phyloP scores from a whole-genome alignment of 2,329 filamentous ascomycete species.

The Fusarium goolgardi region DNA sequence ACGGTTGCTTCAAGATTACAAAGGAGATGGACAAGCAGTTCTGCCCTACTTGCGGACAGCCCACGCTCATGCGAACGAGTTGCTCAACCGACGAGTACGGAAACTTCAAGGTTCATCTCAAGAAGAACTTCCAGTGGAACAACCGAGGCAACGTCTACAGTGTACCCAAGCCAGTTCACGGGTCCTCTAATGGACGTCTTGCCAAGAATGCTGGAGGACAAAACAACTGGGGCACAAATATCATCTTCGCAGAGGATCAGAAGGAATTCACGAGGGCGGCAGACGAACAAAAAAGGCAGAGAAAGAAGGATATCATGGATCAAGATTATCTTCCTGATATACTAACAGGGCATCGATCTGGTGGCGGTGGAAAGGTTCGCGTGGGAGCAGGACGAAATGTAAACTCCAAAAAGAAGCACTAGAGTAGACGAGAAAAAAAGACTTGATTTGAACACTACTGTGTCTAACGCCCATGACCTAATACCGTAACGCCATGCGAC shows the following conservation, averaged over 20 bases:
- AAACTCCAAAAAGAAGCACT: slow-evolving; percentile 78
- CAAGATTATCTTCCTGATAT: slow-evolving; percentile 91
- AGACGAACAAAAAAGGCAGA: slow-evolving; percentile 72
- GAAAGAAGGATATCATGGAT: slow-evolving; percentile 90
- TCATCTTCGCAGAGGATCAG: slow-evolving; percentile 94
- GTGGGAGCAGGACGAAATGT: slow-evolving; percentile 89
- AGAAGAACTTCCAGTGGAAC: slow-evolving; percentile 97
- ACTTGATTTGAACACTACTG: slow-evolving; percentile 31
- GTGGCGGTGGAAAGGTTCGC: slow-evolving; percentile 73
- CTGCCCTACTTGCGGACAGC: slow-evolving; percentile 89
- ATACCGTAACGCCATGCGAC: slow-evolving; percentile 36
- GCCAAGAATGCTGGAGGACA: slow-evolving; percentile 79
- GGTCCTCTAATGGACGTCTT: slow-evolving; percentile 81
- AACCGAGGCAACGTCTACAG: slow-evolving; percentile 92
- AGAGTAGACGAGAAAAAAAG: slow-evolving; percentile 34
- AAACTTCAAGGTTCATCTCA: slow-evolving; percentile 85
- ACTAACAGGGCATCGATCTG: slow-evolving; percentile 79
- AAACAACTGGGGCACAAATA: slow-evolving; percentile 83
- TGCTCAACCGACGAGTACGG: slow-evolving; percentile 87
- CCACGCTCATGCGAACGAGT: slow-evolving; percentile 84
- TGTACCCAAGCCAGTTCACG: slow-evolving; percentile 88
- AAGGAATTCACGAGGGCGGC: slow-evolving; percentile 83
- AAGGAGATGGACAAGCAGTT: slow-evolving; percentile 91
- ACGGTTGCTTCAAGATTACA: slow-evolving; percentile 88
- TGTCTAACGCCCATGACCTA: slow-evolving; percentile 37